Evolutionary conservation across 1,139 yeast species (phyloP), one percentile per base, ranked within the genome.

Genomic region (Geotrichum cucujoidarum): DNA sequence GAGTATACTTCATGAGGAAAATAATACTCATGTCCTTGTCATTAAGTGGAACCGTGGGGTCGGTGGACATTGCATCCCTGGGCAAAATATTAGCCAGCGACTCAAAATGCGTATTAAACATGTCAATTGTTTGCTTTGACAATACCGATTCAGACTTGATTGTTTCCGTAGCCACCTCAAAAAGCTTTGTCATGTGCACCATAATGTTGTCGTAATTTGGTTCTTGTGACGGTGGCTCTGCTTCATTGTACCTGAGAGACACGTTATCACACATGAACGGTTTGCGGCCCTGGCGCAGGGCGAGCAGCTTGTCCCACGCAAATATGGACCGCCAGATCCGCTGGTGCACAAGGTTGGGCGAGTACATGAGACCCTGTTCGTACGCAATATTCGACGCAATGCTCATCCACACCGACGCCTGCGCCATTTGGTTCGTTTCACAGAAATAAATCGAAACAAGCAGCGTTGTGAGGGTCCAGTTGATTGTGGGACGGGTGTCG

Each of bases 341-440:
- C 27, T 37, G 43, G 10, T 51, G 52, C 6, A 40, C 35, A 3
- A 33, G 16, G 24, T 40, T 34, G 8, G 40, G 40, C 10, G 51
- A 48, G 7, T 27, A 35, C 21, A 47, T 24, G n/a, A 51, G 39
- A 5, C 52, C 54, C 22, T 42, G 47, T 21, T 50, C 55, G 33
- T 39, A 40, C 16, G 56, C 53, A 8, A 49, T 44, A 24, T 51
- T 51, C 16, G 49, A 49, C 6, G 54, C 53, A 5, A 50, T 43
- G 2, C 45, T 32, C 37, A 57, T 34, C 60, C 60, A 57, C 35
- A 56, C 38, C n/a, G 54, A 30, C 2, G 57, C 45, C 7, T 47
- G 35, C 3, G 50, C 44, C 16, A 40, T 43, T 8, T 50, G 34
- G 27, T 52, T 52, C 17, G 47, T 31, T 39, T 58, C 60, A 6